Evolutionary conservation across 768 basidiomycete species (phyloP), one percentile per base, ranked within the genome.

Genomic region (Leccinum rimulosum): DNA sequence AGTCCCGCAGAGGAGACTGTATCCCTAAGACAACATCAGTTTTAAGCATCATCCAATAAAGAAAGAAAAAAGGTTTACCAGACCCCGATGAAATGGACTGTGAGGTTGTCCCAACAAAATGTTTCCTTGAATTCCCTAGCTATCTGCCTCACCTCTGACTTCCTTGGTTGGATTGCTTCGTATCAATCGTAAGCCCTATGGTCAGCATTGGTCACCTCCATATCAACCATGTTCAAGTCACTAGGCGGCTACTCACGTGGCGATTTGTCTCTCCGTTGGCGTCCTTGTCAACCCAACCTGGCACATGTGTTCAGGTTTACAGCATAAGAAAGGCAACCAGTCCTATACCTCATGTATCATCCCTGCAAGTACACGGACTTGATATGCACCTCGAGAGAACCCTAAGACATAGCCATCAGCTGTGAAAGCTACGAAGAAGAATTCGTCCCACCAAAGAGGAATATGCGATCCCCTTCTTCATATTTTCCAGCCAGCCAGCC

Each of bases 1-100:
- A 82, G 35, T 10, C 84, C 83, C n/a, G 86, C 83, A 1, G 84
- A 85, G 36, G 80, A 78, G 5, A 87, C 84, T 2, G 84, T 86
- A 62, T 87, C 85, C 82, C 84, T 51, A 15, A 33, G 25, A 6
- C 6, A 57, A 6, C 8, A 25, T n/a, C 19, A 64, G 17, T 62
- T 22, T 15, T 3, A 12, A 10, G 14, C 40, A 30, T 35, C 15
- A 33, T 25, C 11, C 3, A 43, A 7, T 30, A 14, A 53, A 62
- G 10, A 35, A 25, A 3, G 40, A n/a, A 15, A 12, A 4, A 40
- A 64, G 78, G 19, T 4, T 11, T 60, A 80, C 80, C 79, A 82
- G 6, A 79, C 76, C 1, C 82, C 82, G 27, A 83, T 66, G 52
- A 82, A 82, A 28, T 50, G 49, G 7, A 50, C 27, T 50, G 27